A percentile compares a stretch with the other conserved stretches of the same genome.
These are phyloP conservation scores for Daedaleopsis nitida DNA, from an alignment of 768 basidiomycete species.

Conservation along the genomic window DNA sequence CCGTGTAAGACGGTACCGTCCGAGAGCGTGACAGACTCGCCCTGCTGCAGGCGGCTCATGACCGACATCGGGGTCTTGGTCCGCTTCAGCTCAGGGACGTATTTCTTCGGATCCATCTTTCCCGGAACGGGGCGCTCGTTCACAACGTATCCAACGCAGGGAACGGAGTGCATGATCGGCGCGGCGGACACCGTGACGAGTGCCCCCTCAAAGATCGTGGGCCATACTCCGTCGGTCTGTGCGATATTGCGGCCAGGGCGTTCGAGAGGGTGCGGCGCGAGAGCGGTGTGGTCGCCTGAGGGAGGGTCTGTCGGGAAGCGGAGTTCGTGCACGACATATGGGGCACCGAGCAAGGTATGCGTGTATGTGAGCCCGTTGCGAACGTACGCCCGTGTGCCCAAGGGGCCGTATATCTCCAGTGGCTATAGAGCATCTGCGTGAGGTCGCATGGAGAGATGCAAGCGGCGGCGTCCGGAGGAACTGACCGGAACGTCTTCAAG, in stretches of 20 bases:
- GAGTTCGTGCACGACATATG: slow-evolving; percentile 85
- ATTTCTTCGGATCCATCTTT: slow-evolving; percentile 70
- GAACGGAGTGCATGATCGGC: slow-evolving; percentile 78
- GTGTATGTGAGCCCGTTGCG: slow-evolving; percentile 69
- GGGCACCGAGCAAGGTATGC: slow-evolving; percentile 61
- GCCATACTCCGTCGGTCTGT: slow-evolving; percentile 65
- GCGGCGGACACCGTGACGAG: slow-evolving; percentile 70
- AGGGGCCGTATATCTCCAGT: slow-evolving; percentile 84
- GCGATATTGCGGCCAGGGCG: slow-evolving; percentile 65
- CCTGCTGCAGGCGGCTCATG: slow-evolving; percentile 67
- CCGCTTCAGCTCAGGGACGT: slow-evolving; percentile 68
- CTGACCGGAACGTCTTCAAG: slow-evolving; percentile 15
- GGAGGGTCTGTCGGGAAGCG: slow-evolving; percentile 62
- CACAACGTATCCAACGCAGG: slow-evolving; percentile 80
- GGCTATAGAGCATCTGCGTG: slow-evolving; percentile 41
- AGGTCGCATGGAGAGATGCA: background rate
- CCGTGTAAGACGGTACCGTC: slow-evolving; percentile 77
- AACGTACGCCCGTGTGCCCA: slow-evolving; percentile 81
- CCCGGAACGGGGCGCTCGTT: slow-evolving; percentile 71
- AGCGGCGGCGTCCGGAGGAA: slow-evolving; percentile 4
- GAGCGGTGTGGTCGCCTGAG: slow-evolving; percentile 47
- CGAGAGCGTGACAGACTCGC: slow-evolving; percentile 59
- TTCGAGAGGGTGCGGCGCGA: slow-evolving; percentile 57
- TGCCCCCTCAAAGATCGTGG: slow-evolving; percentile 57
- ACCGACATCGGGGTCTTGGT: slow-evolving; percentile 69